Percentiles rank a stretch among this genome's conserved stretches.
Evolutionary conservation across 495 filamentous ascomycete genomes (phyloP).

Genomic region (Neurospora sp.): DNA sequence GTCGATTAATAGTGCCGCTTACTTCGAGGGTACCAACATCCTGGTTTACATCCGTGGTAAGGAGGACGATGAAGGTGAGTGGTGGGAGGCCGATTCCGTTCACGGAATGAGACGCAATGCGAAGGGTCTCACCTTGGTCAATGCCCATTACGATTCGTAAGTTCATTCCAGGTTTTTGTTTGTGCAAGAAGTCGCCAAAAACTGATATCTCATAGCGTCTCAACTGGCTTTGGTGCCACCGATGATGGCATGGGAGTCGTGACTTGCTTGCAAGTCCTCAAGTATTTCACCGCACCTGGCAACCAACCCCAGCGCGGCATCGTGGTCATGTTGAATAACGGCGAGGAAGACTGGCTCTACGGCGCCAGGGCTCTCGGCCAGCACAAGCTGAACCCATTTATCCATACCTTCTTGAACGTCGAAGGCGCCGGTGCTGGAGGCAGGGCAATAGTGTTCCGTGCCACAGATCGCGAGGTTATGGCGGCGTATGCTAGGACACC

Average conservation of each 20-base stretch:
- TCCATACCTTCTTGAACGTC: constrained; percentile 83
- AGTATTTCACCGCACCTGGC: constrained; percentile 71
- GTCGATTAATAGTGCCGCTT: constrained; percentile 37
- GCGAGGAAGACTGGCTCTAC: constrained; percentile 89
- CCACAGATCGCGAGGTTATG: constrained; percentile 80
- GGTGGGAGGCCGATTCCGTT: constrained; percentile 45
- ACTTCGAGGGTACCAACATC: constrained; percentile 90
- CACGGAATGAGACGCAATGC: constrained; percentile 37
- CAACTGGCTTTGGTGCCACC: constrained; percentile 80
- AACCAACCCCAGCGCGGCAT: constrained; percentile 70
- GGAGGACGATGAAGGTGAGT: constrained; percentile 54
- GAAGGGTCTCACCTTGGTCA: constrained; percentile 76
- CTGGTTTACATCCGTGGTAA: constrained; percentile 81
- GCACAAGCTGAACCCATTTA: constrained; percentile 65
- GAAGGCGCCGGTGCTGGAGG: constrained; percentile 94
- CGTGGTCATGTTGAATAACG: constrained; percentile 85
- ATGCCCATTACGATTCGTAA: constrained; percentile 79
- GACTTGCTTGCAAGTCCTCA: constrained; percentile 75
- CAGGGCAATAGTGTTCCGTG: constrained; percentile 75
- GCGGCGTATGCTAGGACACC: constrained; percentile 57
- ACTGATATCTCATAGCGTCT: constrained; percentile 49
- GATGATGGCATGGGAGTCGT: constrained; percentile 90
- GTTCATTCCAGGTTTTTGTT: not conserved
- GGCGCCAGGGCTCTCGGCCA: constrained; percentile 79
- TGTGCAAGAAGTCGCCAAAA: not conserved